Evolutionary conservation across 148 eudicot genomes (phyloP), one percentile per base, ranked within the genome.

Genomic region (Dianthus caryophyllus): DNA sequence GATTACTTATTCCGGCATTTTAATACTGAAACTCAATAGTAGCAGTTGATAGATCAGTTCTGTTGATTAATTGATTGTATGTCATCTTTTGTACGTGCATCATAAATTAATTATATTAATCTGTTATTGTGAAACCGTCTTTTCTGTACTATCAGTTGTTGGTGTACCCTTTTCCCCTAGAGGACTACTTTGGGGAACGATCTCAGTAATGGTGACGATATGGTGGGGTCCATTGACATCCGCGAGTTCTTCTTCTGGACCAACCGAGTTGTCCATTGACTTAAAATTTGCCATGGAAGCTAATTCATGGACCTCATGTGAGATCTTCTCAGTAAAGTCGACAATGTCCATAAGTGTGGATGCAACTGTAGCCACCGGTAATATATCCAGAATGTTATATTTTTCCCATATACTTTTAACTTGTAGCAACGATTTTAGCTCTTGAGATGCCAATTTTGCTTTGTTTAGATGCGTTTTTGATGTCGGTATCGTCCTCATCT

Each of bases 271-370:
- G 1, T 66, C 79, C 46, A 71, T 66, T 59, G 65, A 52, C 76
- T 77, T 72, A 55, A 81, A 86, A 15, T 72, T 67, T 7, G 85
- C 85, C 56, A 71, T 33, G 16, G 78, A 68, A 12, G 76, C 83
- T 18, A 89, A 83, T 43, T 83, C 83, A 50, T 80, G 67, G n/a
- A 87, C 83, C 5, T 75, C 77, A 5, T 87, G 82, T 0, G 81
- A 73, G 11, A 89, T 73, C 18, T 67, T 76, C 50, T 78, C 84
- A 0, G 74, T 75, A 71, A 83, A 76, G 10, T 67, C 51, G 21
- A 78, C 79, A 18, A 80, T 74, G 39, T 89, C 89, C 9, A 84
- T 61, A 20, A 87, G 81, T 65, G 84, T 41, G 0, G 92, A 86
- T 6, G 87, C 86, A 25, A 84, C 88, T 9, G 89, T 83, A 9